Evolutionary conservation across 306 rosid species (phyloP).

Genomic region (Cucurbita maxima): DNA sequence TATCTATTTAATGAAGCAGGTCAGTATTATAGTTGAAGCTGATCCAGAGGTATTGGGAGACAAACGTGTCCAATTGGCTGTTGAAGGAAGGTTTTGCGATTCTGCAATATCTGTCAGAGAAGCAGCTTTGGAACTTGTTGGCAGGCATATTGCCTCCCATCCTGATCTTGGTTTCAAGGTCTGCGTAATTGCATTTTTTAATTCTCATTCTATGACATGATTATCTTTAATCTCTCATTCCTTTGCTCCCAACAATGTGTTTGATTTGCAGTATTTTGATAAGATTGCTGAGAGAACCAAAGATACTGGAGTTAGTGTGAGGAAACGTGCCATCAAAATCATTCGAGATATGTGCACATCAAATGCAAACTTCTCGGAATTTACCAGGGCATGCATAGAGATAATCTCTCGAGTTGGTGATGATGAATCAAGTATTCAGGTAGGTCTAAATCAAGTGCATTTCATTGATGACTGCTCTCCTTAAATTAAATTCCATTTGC

Average conservation of each 20-base stretch:
- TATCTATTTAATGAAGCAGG: constrained; percentile 40
- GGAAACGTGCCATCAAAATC: constrained; percentile 91
- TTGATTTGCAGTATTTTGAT: constrained; percentile 66
- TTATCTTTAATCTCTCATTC: background rate
- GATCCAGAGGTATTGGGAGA: constrained; percentile 96
- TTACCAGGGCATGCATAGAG: constrained; percentile 78
- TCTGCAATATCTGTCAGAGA: constrained; percentile 91
- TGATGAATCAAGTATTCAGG: constrained; percentile 93
- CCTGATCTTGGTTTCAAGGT: constrained; percentile 99
- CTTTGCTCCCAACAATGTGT: background rate
- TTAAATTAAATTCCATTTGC: background rate
- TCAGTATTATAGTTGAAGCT: constrained; percentile 97
- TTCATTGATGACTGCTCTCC: background rate
- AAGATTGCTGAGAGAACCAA: constrained; percentile 88
- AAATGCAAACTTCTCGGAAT: constrained; percentile 64
- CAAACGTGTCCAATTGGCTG: constrained; percentile 66
- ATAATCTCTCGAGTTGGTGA: constrained; percentile 84
- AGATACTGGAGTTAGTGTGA: constrained; percentile 95
- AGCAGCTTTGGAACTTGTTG: constrained; percentile 98
- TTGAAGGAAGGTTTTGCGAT: constrained; percentile 96
- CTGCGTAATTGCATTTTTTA: constrained; percentile 10
- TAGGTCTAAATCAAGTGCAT: constrained; percentile 14
- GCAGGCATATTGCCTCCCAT: constrained; percentile 97
- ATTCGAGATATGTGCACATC: constrained; percentile 96
- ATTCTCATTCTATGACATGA: background rate